These are phyloP conservation scores for Massarina eburnea DNA, from an alignment of 2,329 filamentous ascomycete species.

Conservation along the genomic window DNA sequence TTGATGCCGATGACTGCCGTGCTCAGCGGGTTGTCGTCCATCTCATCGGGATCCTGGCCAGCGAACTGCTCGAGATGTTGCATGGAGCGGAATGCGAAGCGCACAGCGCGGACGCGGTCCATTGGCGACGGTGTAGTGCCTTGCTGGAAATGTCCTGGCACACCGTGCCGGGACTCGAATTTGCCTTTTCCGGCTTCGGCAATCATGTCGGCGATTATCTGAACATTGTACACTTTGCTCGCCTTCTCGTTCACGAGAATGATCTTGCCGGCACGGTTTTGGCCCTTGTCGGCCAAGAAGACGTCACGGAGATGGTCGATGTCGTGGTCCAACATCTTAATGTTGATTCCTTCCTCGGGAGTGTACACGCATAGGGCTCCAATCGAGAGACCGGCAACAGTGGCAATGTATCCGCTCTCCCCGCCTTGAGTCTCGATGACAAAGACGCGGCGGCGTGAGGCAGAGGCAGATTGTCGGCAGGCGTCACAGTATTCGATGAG, in stretches of 20 bases:
- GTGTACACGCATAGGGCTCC: slow-evolving; percentile 94
- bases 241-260: slow-evolving; percentile 97
- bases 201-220: slow-evolving; percentile 94
- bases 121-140: slow-evolving; percentile 73
- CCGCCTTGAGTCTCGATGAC: slow-evolving; percentile 98
- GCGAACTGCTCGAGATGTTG: slow-evolving; percentile 83
- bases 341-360: slow-evolving; percentile 90
- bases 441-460: slow-evolving; percentile 89
- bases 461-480: slow-evolving; percentile 94
- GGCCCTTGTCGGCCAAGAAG: slow-evolving; percentile 82
- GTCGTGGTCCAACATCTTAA: slow-evolving; percentile 89
- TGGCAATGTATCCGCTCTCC: slow-evolving; percentile 89
- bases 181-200: slow-evolving; percentile 87
- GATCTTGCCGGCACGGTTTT: slow-evolving; percentile 86
- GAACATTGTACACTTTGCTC: slow-evolving; percentile 83
- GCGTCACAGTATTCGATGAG: slow-evolving; percentile 94
- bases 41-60: slow-evolving; percentile 63
- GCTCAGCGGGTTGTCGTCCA: slow-evolving; percentile 73
- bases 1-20: slow-evolving; percentile 87
- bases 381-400: slow-evolving; percentile 85
- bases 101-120: slow-evolving; percentile 89
- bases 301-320: slow-evolving; percentile 86
- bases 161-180: slow-evolving; percentile 86
- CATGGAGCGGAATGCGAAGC: slow-evolving; percentile 91
- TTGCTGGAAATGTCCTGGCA: slow-evolving; percentile 48